Conservation (phyloP, 768 basidiomycete species). For the Lactarius hatsudake region DNA sequence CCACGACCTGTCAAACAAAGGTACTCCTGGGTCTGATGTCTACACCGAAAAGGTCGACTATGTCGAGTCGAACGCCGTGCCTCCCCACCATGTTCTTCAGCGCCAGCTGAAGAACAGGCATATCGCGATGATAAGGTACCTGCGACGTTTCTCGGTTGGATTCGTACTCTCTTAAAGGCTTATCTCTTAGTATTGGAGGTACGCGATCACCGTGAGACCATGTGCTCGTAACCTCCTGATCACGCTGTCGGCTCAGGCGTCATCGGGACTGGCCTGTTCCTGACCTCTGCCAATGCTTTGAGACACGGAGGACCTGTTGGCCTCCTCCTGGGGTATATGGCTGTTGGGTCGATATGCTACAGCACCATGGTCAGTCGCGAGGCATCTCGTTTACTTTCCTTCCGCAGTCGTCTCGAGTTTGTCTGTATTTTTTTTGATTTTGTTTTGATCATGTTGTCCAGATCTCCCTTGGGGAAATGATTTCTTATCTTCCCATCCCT, state of each 20-base stretch:
- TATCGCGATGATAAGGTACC: constrained; percentile 76
- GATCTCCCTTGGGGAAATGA: constrained; percentile 72
- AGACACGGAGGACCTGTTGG: constrained; percentile 67
- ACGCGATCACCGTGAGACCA: neutral
- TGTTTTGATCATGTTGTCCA: constrained; percentile 31
- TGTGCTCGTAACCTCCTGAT: neutral
- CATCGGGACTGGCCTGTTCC: constrained; percentile 40
- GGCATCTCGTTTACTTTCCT: neutral
- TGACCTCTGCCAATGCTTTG: constrained; percentile 49
- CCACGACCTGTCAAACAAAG: neutral
- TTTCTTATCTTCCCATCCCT: constrained; percentile 73
- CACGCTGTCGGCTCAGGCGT: constrained; percentile 30
- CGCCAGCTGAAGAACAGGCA: constrained; percentile 56
- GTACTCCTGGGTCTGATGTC: neutral
- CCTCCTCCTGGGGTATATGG: constrained; percentile 66
- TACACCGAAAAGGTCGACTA: constrained; percentile 10
- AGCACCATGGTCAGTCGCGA: constrained; percentile 57
- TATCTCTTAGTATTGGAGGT: constrained; percentile 36
- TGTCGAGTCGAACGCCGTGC: neutral
- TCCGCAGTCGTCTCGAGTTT: neutral
- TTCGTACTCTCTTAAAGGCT: constrained; percentile 6
- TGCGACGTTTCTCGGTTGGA: neutral
- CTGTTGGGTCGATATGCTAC: constrained; percentile 67
- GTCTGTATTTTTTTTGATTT: neutral
- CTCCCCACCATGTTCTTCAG: constrained; percentile 21